A percentile compares a stretch with the other conserved stretches of the same genome.
These are phyloP conservation scores for Aspergillus baeticus DNA, from an alignment of 495 filamentous ascomycete genomes.

Conservation along the genomic window DNA sequence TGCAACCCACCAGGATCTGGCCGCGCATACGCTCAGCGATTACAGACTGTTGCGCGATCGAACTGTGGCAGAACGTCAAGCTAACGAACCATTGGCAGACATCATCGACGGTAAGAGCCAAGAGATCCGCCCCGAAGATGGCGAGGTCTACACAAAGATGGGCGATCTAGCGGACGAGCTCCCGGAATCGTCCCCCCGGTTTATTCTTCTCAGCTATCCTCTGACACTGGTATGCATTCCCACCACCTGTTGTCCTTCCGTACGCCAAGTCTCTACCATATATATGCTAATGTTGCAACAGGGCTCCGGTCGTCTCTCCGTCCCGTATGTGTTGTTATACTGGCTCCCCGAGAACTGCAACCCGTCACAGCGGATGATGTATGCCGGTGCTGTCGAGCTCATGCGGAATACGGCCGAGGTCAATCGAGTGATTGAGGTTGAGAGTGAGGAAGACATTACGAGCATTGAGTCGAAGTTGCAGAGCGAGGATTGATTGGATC, in stretches of 20 bases:
- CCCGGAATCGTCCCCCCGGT: constrained; percentile 88
- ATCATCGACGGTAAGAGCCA: constrained; percentile 80
- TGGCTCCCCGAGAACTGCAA: constrained; percentile 91
- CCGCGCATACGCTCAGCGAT: background rate
- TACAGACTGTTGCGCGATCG: background rate
- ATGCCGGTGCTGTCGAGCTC: constrained; percentile 91
- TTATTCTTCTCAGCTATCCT: constrained; percentile 86
- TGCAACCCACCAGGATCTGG: constrained; percentile 29
- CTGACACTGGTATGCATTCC: constrained; percentile 65
- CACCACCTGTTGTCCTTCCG: too few species aligned
- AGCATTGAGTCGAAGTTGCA: constrained; percentile 68
- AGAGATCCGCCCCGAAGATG: constrained; percentile 78
- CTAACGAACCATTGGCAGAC: constrained; percentile 25
- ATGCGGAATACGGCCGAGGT: constrained; percentile 89
- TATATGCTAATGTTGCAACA: constrained; percentile 22
- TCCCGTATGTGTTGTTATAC: constrained; percentile 91
- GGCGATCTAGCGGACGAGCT: constrained; percentile 81
- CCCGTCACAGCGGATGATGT: constrained; percentile 81
- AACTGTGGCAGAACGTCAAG: constrained; percentile 2
- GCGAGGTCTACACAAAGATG: constrained; percentile 75
- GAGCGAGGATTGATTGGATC: constrained; percentile 24
- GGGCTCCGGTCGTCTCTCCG: constrained; percentile 61
- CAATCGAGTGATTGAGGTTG: constrained; percentile 75
- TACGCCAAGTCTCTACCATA: too few species aligned
- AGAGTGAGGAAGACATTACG: constrained; percentile 71